A percentile compares a stretch with the other conserved stretches of the same genome.
phyloP scores from a whole-genome alignment of 257 asterid genomes.

The Petrea volubilis region DNA sequence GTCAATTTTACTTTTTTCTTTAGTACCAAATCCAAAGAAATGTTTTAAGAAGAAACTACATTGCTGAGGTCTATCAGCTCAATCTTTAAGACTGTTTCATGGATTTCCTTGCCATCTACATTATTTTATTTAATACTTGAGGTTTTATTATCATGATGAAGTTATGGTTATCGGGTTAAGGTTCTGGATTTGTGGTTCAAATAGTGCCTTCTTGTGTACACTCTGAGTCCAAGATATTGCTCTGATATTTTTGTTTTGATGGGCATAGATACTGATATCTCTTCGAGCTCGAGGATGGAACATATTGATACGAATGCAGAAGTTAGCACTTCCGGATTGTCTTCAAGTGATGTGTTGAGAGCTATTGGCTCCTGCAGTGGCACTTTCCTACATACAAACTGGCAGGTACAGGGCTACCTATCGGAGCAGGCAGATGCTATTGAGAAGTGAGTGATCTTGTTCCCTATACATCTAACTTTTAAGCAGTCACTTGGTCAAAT shows the following conservation, averaged over 20 bases:
- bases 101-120: not conserved
- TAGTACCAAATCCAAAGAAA: not conserved
- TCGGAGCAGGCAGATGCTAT: slow-evolving; percentile 75
- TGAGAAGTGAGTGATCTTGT: slow-evolving; percentile 57
- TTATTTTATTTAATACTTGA: not conserved
- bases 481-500: not conserved
- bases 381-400: slow-evolving; percentile 75
- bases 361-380: slow-evolving; percentile 46
- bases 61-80: not conserved
- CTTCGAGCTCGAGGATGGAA: slow-evolving; percentile 41
- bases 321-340: slow-evolving; percentile 31
- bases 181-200: slow-evolving; percentile 19
- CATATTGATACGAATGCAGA: slow-evolving; percentile 40
- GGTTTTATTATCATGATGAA: not conserved
- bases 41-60: not conserved
- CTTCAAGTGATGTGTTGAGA: slow-evolving; percentile 38
- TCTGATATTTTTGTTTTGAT: slow-evolving; percentile 27
- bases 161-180: slow-evolving; percentile 2
- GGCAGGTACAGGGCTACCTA: slow-evolving; percentile 96
- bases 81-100: not conserved
- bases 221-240: slow-evolving; percentile 7
- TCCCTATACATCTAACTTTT: not conserved
- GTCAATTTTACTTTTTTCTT: not conserved
- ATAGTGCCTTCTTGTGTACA: slow-evolving; percentile 11
- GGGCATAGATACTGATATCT: slow-evolving; percentile 42